phyloP scores from a whole-genome alignment of 345 rosid genomes.

The Durio zibethinus region DNA sequence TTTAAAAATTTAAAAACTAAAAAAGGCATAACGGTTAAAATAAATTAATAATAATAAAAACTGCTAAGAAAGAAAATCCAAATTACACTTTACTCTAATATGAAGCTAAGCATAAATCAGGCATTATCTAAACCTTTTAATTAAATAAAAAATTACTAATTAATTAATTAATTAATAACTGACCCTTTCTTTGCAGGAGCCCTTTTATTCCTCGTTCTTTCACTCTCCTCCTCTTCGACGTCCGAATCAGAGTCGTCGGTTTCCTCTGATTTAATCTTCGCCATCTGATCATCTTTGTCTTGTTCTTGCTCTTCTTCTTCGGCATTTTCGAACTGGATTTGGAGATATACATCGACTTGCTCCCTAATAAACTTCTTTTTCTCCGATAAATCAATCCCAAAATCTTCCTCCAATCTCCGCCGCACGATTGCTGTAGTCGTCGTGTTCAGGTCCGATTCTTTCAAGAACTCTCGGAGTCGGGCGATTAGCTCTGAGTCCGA shows the following conservation, averaged over 20 bases:
- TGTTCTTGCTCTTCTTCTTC: constrained; percentile 8
- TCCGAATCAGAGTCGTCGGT: constrained; percentile 17
- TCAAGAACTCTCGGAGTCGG: constrained; percentile 35
- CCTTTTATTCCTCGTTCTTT: constrained; percentile 15
- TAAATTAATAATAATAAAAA: not conserved
- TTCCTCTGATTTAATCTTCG: constrained; percentile 25
- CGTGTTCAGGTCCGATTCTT: constrained; percentile 43
- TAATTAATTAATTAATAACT: constrained; percentile 12
- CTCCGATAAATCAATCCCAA: constrained; percentile 43
- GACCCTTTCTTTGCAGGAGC: constrained; percentile 30
- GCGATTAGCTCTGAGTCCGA: constrained; percentile 42
- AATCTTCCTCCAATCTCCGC: constrained; percentile 44
- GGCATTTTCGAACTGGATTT: constrained; percentile 32
- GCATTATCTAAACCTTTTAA: not conserved
- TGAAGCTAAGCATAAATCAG: constrained; percentile 23
- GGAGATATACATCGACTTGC: constrained; percentile 44
- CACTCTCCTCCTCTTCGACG: constrained; percentile 18
- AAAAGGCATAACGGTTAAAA: not conserved
- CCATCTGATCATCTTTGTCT: constrained; percentile 23
- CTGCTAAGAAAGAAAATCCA: not conserved
- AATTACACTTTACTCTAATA: not conserved
- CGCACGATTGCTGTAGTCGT: constrained; percentile 43
- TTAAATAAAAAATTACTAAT: not conserved
- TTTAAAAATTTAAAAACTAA: not conserved
- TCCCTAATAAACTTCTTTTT: constrained; percentile 44